Conservation (phyloP, 352 stramenopile species). For the Pythium plurisporium region DNA sequence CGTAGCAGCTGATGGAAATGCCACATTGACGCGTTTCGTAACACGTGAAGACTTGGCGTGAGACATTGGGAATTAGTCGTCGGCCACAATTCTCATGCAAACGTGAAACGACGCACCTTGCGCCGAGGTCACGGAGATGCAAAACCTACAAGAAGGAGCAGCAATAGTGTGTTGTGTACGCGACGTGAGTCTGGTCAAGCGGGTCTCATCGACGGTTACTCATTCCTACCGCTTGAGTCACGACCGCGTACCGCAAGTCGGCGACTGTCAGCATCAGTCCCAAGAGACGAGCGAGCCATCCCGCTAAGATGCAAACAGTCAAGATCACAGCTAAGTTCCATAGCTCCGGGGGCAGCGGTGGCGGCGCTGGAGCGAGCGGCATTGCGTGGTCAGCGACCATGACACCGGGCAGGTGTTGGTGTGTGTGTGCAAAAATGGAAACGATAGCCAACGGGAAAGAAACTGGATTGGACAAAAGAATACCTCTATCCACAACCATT, state of each 20-base stretch:
- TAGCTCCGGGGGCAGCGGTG: slow-evolving; percentile 38
- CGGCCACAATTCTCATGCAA: not conserved
- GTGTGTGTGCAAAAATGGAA: slow-evolving; percentile 12
- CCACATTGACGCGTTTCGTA: slow-evolving; percentile 53
- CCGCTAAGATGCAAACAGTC: slow-evolving; percentile 36
- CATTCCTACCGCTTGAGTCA: slow-evolving; percentile 32
- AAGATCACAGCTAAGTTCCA: slow-evolving; percentile 57
- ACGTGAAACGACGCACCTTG: slow-evolving; percentile 13
- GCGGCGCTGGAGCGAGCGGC: not conserved
- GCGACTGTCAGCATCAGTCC: slow-evolving; percentile 31
- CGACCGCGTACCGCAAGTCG: slow-evolving; percentile 37
- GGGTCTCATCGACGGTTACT: not conserved
- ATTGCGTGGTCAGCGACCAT: not conserved
- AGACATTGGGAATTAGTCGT: not conserved
- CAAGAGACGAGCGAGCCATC: slow-evolving; percentile 41
- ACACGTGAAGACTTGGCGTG: slow-evolving; percentile 36
- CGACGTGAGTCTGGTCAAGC: slow-evolving; percentile 1
- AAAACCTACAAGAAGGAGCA: slow-evolving; percentile 10
- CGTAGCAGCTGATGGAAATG: slow-evolving; percentile 61
- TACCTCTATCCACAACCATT: slow-evolving; percentile 2
- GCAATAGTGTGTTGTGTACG: not conserved
- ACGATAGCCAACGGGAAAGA: not conserved
- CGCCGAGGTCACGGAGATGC: slow-evolving; percentile 24
- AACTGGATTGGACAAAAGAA: slow-evolving; percentile 25
- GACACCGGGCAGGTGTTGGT: not conserved